Conservation (phyloP, 139 green algal species). For the Choricystis sp. region DNA sequence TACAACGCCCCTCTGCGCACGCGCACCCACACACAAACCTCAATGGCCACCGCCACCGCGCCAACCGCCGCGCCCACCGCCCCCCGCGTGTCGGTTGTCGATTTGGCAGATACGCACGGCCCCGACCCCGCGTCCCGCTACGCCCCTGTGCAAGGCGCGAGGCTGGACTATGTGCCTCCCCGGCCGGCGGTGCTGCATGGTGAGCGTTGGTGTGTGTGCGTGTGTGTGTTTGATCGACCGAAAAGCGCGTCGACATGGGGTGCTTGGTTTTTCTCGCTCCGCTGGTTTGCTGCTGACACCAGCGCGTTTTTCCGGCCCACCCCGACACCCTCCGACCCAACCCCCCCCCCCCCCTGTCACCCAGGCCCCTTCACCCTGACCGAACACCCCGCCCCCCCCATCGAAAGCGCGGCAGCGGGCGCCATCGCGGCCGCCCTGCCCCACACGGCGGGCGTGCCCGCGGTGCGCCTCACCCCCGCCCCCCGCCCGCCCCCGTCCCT, state of each 20-base stretch:
- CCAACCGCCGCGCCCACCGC: neutral
- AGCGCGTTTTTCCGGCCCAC: neutral
- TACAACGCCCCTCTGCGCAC: too few relatives aligned
- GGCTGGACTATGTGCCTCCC: conserved; percentile 5
- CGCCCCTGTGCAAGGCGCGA: neutral
- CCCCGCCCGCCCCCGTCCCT: neutral
- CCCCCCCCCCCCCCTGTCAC: neutral
- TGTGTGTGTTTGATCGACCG: neutral
- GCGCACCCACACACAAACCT: neutral
- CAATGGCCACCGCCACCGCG: neutral
- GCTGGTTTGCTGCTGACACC: too few relatives aligned
- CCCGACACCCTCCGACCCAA: neutral
- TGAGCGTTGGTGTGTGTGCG: neutral
- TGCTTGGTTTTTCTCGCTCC: neutral
- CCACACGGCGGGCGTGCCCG: neutral
- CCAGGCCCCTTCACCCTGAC: neutral
- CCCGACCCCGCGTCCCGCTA: conserved; percentile 2
- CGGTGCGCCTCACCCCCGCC: neutral
- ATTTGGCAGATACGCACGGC: too few relatives aligned
- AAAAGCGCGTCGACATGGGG: neutral
- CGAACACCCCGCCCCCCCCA: neutral
- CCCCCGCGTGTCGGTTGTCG: neutral
- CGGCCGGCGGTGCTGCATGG: conserved; percentile 1
- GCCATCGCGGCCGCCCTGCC: neutral
- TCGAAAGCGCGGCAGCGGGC: neutral